Evolutionary conservation across 2,329 filamentous ascomycete genomes (phyloP), one percentile per base, ranked within the genome.

Genomic region (Calonectria hawksworthii): DNA sequence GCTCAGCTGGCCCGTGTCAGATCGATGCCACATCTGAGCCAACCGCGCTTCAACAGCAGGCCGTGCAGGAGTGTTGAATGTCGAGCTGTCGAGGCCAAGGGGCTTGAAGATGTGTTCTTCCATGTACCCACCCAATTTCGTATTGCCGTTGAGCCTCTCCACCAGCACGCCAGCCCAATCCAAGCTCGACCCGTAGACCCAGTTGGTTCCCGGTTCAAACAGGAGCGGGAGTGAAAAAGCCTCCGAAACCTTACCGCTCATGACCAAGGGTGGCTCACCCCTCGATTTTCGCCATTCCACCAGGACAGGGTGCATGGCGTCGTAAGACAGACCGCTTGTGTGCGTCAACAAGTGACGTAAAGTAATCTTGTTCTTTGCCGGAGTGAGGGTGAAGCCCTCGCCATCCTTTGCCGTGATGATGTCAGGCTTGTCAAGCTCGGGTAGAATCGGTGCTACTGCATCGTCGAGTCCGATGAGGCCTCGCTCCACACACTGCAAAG

Each of bases 81-180:
- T 64, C 44, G 70, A 73, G 13, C 64, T 64, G 21, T 50, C 21
- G 21, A 73, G 21, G 11, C 70, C 54, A 14, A 73, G 70, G 23
- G 61, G 32, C 38, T 67, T 50, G 34, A 72, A 72, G 16, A 72
- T 21, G n/a, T 72, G 47, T 13, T 47, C 21, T 6, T 67, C 30
- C 70, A 72, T 68, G 28, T 72, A 68, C 13, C 32, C 52, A 23
- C 16, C 47, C 21, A 72, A 63, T 23, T 61, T 68, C 30, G 47
- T 66, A 34, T 61, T 61, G 32, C 44, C 23, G 54, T 69, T 38
- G 23, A 73, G 23, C 63, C 71, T 65, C 64, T 68, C 64, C 18
- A 73, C 56, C 56, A 73, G 14, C 8, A 69, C 52, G 6, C 71
- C 71, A 10, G 36, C 71, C 71, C 71, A 73, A n/a, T 73, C 71